Evolutionary conservation across 495 filamentous ascomycete species (phyloP).

Genomic region (Neurospora intermedia): DNA sequence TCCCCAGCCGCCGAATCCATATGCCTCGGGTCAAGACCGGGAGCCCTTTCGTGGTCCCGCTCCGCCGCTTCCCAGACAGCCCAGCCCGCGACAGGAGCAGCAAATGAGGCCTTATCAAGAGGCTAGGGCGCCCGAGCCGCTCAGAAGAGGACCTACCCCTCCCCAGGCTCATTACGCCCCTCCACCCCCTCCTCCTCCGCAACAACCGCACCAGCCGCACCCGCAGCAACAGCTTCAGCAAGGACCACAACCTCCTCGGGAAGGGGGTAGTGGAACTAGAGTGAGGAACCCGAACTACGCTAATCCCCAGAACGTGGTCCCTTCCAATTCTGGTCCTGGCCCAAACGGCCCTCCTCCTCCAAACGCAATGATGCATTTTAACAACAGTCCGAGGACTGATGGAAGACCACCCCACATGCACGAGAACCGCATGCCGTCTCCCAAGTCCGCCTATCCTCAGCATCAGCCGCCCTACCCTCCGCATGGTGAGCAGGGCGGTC

Average conservation of each 20-base stretch:
- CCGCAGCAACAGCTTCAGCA: conserved; percentile 25
- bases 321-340: conserved; percentile 9
- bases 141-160: conserved; percentile 33
- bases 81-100: conserved; percentile 60
- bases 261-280: conserved; percentile 24
- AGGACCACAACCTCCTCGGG: conserved; percentile 17
- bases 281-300: conserved; percentile 65
- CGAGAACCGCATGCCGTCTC: conserved; percentile 76
- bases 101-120: conserved; percentile 68
- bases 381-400: conserved; percentile 74
- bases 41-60: conserved; percentile 53
- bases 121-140: conserved; percentile 36
- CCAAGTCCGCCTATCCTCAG: conserved; percentile 70
- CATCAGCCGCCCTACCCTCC: conserved; percentile 65
- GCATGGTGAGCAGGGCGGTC: conserved; percentile 48
- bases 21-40: conserved; percentile 47
- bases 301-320: conserved; percentile 42
- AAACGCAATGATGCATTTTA: conserved; percentile 67
- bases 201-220: conserved; percentile 35
- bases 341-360: conserved; percentile 44
- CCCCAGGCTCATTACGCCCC: conserved; percentile 53
- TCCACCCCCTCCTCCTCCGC: conserved; percentile 44
- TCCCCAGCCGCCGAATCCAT: conserved; percentile 62
- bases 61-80: conserved; percentile 54
- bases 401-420: conserved; percentile 59